Conservation (phyloP, 169 alveolate genomes). For the Prorocentrum cordatum region DNA sequence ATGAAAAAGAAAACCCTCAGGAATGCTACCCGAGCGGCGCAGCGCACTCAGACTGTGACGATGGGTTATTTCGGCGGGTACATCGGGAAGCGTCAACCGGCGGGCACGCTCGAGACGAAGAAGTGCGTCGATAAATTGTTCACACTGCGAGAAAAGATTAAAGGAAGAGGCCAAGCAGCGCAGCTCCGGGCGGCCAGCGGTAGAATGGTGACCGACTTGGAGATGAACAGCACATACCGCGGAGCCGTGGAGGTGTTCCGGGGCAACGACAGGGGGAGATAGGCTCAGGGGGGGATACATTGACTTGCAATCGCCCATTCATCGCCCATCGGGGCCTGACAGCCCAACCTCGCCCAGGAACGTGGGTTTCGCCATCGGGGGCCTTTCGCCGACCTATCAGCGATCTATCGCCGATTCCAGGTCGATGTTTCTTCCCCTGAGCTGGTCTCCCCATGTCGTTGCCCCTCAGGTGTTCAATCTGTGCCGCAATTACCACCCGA, state of each 20-base stretch:
- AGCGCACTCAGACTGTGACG: not conserved
- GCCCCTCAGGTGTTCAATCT: too few relatives aligned
- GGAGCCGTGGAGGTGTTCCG: not conserved
- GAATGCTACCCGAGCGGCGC: not conserved
- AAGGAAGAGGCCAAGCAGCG: not conserved
- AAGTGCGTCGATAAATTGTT: not conserved
- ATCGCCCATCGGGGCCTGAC: too few relatives aligned
- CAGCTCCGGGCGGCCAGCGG: not conserved
- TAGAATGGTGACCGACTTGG: not conserved
- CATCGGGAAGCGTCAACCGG: not conserved
- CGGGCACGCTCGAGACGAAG: not conserved
- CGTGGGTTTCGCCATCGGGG: too few relatives aligned
- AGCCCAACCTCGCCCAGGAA: too few relatives aligned
- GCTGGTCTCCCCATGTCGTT: too few relatives aligned
- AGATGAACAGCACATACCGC: not conserved
- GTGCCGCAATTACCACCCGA: too few relatives aligned
- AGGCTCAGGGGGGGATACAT: too few relatives aligned
- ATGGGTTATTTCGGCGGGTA: not conserved
- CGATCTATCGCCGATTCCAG: too few relatives aligned
- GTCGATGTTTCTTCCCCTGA: too few relatives aligned
- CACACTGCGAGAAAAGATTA: not conserved
- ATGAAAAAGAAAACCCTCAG: not conserved
- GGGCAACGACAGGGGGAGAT: too few relatives aligned
- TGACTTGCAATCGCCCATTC: too few relatives aligned
- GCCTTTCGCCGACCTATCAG: too few relatives aligned